A percentile compares a stretch with the other conserved stretches of the same genome.
Conservation (phyloP, 345 rosid genomes). For the Eucalyptus curtisii region DNA sequence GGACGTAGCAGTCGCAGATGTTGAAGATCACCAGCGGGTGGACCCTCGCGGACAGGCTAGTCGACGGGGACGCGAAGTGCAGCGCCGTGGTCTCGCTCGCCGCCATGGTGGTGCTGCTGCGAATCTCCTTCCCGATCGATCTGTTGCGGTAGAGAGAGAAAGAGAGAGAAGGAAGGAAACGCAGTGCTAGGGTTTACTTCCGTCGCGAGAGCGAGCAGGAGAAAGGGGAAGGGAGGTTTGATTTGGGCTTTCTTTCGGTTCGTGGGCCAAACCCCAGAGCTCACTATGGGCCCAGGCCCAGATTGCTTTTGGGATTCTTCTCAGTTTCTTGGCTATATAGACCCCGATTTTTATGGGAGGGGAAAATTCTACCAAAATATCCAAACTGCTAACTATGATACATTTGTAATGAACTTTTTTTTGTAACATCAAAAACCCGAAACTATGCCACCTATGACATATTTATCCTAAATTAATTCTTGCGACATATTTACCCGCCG, state of each 20-base stretch:
- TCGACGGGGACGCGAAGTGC: constrained; percentile 31
- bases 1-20: constrained; percentile 86
- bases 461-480: no score
- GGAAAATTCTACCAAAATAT: no score
- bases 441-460: no score
- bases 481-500: rapidly evolving
- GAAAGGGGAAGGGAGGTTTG: not conserved
- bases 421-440: no score
- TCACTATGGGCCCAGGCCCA: not conserved
- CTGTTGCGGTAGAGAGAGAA: not conserved
- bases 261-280: not conserved
- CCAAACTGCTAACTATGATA: no score
- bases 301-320: not conserved
- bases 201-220: not conserved
- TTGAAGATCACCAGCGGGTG: constrained; percentile 90
- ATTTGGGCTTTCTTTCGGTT: not conserved
- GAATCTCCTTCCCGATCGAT: not conserved
- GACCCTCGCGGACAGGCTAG: constrained; percentile 47
- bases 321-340: not conserved
- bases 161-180: not conserved
- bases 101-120: constrained; percentile 27
- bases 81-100: constrained; percentile 57
- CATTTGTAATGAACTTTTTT: no score
- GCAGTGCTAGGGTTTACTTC: not conserved
- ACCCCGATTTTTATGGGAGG: no score